Percentiles rank a stretch among this genome's conserved stretches.
phyloP scores from a whole-genome alignment of 306 rosid species.

The Myrica gale region DNA sequence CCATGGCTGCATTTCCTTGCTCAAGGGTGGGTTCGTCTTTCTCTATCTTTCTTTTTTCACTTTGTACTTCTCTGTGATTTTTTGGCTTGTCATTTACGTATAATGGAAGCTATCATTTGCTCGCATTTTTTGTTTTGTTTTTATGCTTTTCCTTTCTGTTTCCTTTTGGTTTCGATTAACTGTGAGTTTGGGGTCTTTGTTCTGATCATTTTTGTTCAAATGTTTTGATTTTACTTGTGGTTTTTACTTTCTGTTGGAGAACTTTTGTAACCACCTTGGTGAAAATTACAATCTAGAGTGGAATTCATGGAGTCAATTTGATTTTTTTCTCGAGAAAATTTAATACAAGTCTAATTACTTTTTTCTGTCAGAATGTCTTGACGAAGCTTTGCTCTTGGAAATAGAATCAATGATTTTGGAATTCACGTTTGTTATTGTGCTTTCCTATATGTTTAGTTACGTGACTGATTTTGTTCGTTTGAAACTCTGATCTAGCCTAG shows the following conservation, averaged over 20 bases:
- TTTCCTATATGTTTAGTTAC: not conserved
- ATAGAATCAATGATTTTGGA: not conserved
- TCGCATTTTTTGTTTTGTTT: not conserved
- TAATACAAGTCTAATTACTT: not conserved
- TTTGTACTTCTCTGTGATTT: not conserved
- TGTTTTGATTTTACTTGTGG: not conserved
- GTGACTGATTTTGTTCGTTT: not conserved
- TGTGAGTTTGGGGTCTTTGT: not conserved
- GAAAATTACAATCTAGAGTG: not conserved
- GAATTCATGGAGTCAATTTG: not conserved
- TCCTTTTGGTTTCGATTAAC: not conserved
- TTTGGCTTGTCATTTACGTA: not conserved
- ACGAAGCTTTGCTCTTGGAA: not conserved
- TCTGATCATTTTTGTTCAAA: not conserved
- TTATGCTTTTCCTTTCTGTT: not conserved
- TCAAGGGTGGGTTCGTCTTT: constrained; percentile 48
- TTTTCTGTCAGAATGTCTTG: not conserved
- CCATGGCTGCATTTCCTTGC: constrained; percentile 63
- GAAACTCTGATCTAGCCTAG: not conserved
- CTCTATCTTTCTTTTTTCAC: not conserved
- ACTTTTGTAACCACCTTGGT: not conserved
- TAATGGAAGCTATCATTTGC: not conserved
- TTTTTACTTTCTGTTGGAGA: not conserved
- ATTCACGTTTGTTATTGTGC: not conserved
- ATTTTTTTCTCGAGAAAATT: no score